Conservation (phyloP, 2,329 filamentous ascomycete species). For the Rutstroemia sp. region DNA sequence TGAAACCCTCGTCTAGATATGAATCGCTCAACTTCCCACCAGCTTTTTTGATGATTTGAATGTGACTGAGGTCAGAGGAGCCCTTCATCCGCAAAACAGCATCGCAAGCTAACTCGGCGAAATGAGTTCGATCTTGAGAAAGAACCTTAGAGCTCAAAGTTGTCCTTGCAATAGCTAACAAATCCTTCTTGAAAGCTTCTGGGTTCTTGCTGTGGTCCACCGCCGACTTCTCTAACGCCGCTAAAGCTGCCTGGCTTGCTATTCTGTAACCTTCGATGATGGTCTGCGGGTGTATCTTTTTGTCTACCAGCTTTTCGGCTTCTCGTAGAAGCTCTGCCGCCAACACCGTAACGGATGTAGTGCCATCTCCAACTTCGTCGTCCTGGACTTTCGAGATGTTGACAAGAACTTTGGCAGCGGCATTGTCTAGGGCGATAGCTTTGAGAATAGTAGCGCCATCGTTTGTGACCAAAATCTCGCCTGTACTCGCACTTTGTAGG, state of each 20-base stretch:
- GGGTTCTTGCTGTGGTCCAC: constrained; percentile 83
- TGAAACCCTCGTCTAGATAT: constrained; percentile 96
- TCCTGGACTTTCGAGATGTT: constrained; percentile 99
- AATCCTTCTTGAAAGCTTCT: constrained; percentile 80
- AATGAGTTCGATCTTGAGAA: constrained; percentile 87
- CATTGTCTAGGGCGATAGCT: constrained; percentile 96
- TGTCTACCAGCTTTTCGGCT: constrained; percentile 93
- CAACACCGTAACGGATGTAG: constrained; percentile 93
- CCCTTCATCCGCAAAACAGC: constrained; percentile 85
- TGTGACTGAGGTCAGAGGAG: constrained; percentile 90
- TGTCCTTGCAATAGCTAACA: constrained; percentile 84
- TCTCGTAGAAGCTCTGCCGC: constrained; percentile 92
- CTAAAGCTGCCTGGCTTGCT: constrained; percentile 82
- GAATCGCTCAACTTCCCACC: constrained; percentile 96
- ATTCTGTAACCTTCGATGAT: constrained; percentile 99
- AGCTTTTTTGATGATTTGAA: constrained; percentile 99
- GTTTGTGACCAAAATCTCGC: constrained; percentile 97
- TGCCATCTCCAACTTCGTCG: constrained; percentile 96
- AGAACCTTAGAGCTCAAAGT: constrained; percentile 97
- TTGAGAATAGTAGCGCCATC: constrained; percentile 98
- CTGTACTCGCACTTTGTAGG: constrained; percentile 75
- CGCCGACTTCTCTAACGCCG: constrained; percentile 74
- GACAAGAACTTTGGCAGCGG: constrained; percentile 94
- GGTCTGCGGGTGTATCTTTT: constrained; percentile 98
- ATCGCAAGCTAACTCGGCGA: constrained; percentile 81